Conservation (phyloP, 225 moss, liverwort and hornwort species). For the Lunularia cruciata region DNA sequence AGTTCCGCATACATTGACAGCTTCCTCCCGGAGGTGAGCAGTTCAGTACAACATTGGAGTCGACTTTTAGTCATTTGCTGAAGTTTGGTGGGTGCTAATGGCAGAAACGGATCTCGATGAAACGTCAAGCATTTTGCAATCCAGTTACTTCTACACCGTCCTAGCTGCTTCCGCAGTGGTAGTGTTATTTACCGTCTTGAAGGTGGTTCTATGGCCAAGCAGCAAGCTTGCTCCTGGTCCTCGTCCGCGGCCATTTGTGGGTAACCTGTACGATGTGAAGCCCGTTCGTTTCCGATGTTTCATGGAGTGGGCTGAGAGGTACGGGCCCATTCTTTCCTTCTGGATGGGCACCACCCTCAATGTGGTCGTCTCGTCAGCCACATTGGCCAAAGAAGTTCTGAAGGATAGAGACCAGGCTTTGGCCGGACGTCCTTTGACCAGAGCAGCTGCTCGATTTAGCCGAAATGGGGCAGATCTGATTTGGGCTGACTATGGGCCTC, state of each 20-base stretch:
- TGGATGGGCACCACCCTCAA: constrained; percentile 91
- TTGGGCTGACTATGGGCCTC: constrained; percentile 96
- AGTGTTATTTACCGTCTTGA: constrained; percentile 40
- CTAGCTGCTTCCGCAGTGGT: constrained; percentile 24
- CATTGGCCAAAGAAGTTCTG: constrained; percentile 73
- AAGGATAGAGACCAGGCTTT: constrained; percentile 75
- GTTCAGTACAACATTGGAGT: too few relatives aligned
- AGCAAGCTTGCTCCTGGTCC: constrained; percentile 77
- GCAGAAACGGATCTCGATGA: background rate
- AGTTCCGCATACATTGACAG: too few relatives aligned
- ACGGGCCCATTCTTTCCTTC: constrained; percentile 82
- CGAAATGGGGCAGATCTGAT: constrained; percentile 93
- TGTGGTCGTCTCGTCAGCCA: constrained; percentile 72
- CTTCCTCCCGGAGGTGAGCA: too few relatives aligned
- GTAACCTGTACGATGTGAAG: constrained; percentile 68
- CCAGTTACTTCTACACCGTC: background rate
- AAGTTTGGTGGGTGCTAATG: too few relatives aligned
- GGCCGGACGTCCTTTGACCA: constrained; percentile 65
- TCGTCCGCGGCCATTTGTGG: constrained; percentile 72
- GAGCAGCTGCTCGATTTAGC: constrained; percentile 84
- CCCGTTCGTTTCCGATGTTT: constrained; percentile 83
- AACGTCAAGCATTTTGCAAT: constrained; percentile 7
- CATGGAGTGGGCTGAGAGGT: constrained; percentile 74
- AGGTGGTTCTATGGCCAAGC: constrained; percentile 29
- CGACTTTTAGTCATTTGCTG: too few relatives aligned